Conservation (phyloP, 2,329 filamentous ascomycete genomes). For the Fusarium sp. region DNA sequence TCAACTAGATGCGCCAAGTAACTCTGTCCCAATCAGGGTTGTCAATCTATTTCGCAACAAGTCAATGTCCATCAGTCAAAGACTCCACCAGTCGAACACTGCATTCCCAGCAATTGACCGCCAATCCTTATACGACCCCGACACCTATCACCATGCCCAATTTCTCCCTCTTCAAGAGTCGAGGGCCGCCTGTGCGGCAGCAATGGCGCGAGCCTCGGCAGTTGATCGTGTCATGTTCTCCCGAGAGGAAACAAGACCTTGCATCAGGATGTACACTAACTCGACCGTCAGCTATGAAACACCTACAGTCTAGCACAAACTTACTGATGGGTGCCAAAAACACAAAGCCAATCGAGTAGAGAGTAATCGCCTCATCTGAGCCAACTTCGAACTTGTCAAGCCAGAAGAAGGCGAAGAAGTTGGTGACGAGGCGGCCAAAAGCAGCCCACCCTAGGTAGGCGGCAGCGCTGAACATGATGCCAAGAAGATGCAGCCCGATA, state of each 20-base stretch:
- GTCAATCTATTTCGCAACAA: slow-evolving; percentile 18
- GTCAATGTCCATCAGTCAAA: background rate
- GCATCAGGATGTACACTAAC: slow-evolving; percentile 64
- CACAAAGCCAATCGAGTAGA: slow-evolving; percentile 63
- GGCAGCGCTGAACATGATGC: slow-evolving; percentile 58
- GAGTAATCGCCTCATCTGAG: slow-evolving; percentile 60
- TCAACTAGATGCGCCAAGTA: background rate
- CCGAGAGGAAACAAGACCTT: slow-evolving; percentile 65
- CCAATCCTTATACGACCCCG: background rate
- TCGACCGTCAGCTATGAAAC: slow-evolving; percentile 34
- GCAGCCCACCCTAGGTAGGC: slow-evolving; percentile 67
- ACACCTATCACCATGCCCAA: slow-evolving; percentile 1
- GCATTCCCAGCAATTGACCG: background rate
- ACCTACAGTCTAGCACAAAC: slow-evolving; percentile 36
- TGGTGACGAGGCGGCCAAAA: slow-evolving; percentile 63
- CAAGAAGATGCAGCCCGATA: slow-evolving; percentile 60
- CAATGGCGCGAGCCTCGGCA: slow-evolving; percentile 44
- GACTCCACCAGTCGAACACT: background rate
- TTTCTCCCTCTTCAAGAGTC: slow-evolving; percentile 31
- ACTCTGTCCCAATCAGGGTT: background rate
- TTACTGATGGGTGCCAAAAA: slow-evolving; percentile 61
- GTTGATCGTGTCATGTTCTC: slow-evolving; percentile 57
- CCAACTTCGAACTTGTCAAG: slow-evolving; percentile 62
- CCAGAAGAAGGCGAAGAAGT: slow-evolving; percentile 66
- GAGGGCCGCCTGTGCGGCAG: slow-evolving; percentile 46